A percentile compares a stretch with the other conserved stretches of the same genome.
Evolutionary conservation across 2,329 filamentous ascomycete species (phyloP).

Genomic region (Fusarium sp.): DNA sequence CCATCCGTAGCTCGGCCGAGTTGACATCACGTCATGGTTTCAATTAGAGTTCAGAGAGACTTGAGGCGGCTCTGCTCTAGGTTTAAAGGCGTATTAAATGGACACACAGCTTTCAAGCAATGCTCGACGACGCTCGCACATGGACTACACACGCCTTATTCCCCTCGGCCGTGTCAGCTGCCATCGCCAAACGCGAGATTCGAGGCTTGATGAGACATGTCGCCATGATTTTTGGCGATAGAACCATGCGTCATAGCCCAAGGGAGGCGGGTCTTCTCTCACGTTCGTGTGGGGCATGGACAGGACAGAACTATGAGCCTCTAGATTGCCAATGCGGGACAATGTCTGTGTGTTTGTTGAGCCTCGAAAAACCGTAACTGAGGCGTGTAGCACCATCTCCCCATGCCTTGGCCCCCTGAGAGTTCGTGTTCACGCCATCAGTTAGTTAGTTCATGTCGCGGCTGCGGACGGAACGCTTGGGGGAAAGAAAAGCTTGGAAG

Average conservation of each 20-base stretch:
- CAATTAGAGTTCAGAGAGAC: constrained; percentile 23
- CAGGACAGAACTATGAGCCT: constrained; percentile 20
- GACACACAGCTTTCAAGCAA: not conserved
- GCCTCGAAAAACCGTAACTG: constrained; percentile 3
- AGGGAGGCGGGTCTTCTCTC: constrained; percentile 23
- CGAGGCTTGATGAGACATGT: not conserved
- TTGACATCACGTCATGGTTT: constrained; percentile 31
- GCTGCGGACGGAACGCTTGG: not conserved
- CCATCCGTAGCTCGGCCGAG: constrained; percentile 22
- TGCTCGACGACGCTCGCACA: not conserved
- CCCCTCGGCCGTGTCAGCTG: not conserved
- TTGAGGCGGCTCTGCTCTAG: constrained; percentile 31
- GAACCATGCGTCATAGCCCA: constrained; percentile 39
- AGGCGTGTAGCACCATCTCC: constrained; percentile 1
- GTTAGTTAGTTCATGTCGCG: constrained; percentile 5
- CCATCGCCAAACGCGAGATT: not conserved
- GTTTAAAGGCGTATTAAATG: constrained; percentile 1
- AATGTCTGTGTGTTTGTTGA: constrained; percentile 20
- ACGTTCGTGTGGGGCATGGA: constrained; percentile 19
- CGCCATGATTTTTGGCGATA: not conserved
- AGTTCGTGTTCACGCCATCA: constrained; percentile 24
- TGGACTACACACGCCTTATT: not conserved
- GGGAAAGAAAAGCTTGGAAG: constrained; percentile 30
- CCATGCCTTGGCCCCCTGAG: constrained; percentile 5
- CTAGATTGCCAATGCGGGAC: constrained; percentile 11